These are phyloP conservation scores for Pseudodiploospora longispora DNA, from an alignment of 2,329 filamentous ascomycete species.

Conservation along the genomic window DNA sequence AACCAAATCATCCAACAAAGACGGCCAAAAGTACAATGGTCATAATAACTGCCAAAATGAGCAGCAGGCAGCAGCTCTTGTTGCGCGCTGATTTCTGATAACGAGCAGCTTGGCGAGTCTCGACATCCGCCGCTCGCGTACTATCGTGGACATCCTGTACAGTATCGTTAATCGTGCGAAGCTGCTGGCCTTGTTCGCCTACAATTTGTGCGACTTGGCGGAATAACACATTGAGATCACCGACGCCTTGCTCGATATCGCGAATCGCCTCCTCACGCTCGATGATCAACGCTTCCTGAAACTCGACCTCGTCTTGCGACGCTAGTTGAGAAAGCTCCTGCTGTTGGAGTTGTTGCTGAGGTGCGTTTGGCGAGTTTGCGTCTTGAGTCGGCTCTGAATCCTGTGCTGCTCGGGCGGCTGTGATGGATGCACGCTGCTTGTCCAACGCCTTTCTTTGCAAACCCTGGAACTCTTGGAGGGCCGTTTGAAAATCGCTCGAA, in stretches of 20 bases:
- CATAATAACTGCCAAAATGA: conserved; percentile 83
- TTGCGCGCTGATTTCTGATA: conserved; percentile 95
- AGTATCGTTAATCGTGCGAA: conserved; percentile 83
- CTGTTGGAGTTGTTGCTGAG: conserved; percentile 52
- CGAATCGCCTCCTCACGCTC: conserved; percentile 96
- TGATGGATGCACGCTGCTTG: conserved; percentile 81
- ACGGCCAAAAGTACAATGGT: conserved; percentile 85
- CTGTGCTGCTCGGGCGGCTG: conserved; percentile 72
- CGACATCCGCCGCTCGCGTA: conserved; percentile 75
- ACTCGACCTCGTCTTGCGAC: conserved; percentile 90
- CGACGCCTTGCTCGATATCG: conserved; percentile 93
- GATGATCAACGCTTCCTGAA: conserved; percentile 90
- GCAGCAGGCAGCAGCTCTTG: conserved; percentile 84
- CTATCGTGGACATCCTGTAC: conserved; percentile 76
- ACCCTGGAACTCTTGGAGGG: conserved; percentile 82
- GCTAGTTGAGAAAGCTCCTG: conserved; percentile 74
- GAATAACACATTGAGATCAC: conserved; percentile 93
- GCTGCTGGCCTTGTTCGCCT: conserved; percentile 79
- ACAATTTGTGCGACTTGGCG: conserved; percentile 97
- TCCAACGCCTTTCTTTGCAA: conserved; percentile 87
- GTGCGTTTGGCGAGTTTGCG: conserved; percentile 25
- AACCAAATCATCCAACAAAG: conserved; percentile 47
- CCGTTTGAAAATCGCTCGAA: conserved; percentile 83
- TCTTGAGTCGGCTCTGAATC: conserved; percentile 45
- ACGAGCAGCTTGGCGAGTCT: conserved; percentile 75